Percentiles rank a stretch among this genome's conserved stretches.
phyloP scores from a whole-genome alignment of 495 filamentous ascomycete species.

The Cercophora newfieldiana region DNA sequence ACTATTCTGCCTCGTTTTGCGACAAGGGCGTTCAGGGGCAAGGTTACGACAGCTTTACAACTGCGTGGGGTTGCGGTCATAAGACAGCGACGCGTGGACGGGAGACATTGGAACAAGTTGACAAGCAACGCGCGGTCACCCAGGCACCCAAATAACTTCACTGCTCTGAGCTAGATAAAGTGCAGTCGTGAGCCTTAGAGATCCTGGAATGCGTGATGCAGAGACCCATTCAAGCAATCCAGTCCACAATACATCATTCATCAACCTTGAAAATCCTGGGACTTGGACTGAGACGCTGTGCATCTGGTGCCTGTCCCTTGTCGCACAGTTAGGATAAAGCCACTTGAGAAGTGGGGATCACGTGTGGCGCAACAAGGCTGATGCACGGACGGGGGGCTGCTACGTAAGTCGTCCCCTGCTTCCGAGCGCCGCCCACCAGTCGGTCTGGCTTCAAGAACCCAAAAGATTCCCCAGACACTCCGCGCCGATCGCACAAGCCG shows the following conservation, averaged over 20 bases:
- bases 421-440: not conserved
- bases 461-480: conserved; percentile 7
- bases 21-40: not conserved
- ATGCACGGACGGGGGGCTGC: conserved; percentile 22
- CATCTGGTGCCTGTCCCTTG: not conserved
- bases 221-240: too few species aligned
- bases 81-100: not conserved
- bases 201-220: too few species aligned
- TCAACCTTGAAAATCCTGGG: too few species aligned
- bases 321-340: not conserved
- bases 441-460: conserved; percentile 7
- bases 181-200: too few species aligned
- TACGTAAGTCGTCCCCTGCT: conserved; percentile 17
- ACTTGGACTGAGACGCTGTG: not conserved
- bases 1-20: too few species aligned
- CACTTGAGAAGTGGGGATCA: conserved; percentile 2
- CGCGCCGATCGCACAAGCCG: not conserved
- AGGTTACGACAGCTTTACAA: not conserved
- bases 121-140: not conserved
- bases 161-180: too few species aligned
- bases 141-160: conserved; percentile 3
- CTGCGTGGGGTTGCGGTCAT: not conserved
- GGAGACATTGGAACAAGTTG: too few species aligned
- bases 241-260: not conserved
- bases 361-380: conserved; percentile 13